Base-by-base conservation (phyloP, 2,329 filamentous ascomycete species). In the Penicillium sp. region DNA sequence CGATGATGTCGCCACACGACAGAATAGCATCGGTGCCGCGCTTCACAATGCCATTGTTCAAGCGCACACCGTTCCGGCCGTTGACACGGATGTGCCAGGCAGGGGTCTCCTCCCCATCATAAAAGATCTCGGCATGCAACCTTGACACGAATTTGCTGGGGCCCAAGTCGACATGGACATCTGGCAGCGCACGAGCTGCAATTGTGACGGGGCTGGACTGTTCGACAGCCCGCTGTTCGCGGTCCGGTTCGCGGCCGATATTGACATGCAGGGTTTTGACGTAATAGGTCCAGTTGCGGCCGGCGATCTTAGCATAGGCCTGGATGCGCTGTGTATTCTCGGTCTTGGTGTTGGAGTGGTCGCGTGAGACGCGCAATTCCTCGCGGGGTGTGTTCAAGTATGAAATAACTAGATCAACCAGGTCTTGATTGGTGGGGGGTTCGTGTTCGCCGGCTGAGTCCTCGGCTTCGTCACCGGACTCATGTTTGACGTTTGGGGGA, bases 61-160 rank as follows among this genome's bases (percentile, higher is more conserved):
- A 76, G 62, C 87, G 88, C 41, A 95, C 79, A 26, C 90, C 89
- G 66, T 98, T 98, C 58, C 93, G 85, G 19, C 93, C 93, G 64
- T 91, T 90, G 55, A 95, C 88, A 38, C 82, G 75, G 45, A 98
- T 80, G 61, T 85, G 84, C 93, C 93, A 98, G 53, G 79, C 81
- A 44, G 73, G 72, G 37, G 70, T 70, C 24, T 73, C 68, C 58
- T 82, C 83, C 37, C 83, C 81, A 61, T 88, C 81, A 62, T 87
- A 93, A 57, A 78, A 81, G 45, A 93, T 87, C 61, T 82, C 76
- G 10, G 86, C 87, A 64, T 90, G 87, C 53, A 84, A 77, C 54
- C 87, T 80, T 28, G 87, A 91, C 32, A 91, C 83, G 64, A 86
- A 82, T 72, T 91, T 91, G 69, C 81, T 87, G 0, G 87, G 87